Evolutionary conservation across 352 stramenopile genomes (phyloP).

Genomic region (Phytophthora syringae): DNA sequence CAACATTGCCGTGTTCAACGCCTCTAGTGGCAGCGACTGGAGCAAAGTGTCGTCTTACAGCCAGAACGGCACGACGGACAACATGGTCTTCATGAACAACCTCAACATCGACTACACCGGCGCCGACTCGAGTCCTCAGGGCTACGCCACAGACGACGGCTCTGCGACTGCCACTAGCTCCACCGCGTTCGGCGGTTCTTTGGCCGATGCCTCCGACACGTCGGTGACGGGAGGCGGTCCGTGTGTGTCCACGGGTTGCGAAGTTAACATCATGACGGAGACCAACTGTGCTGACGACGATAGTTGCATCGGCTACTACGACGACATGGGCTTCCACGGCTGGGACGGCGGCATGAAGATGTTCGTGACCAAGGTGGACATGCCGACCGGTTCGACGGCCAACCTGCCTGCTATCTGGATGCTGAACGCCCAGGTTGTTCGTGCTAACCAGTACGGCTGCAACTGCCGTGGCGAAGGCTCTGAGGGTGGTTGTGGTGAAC

Average conservation of each 20-base stretch:
- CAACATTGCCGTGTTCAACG: constrained; percentile 60
- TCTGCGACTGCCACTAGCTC: constrained; percentile 32
- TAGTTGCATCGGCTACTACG: constrained; percentile 73
- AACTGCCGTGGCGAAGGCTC: constrained; percentile 70
- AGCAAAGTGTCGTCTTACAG: constrained; percentile 55
- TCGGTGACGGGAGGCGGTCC: constrained; percentile 47
- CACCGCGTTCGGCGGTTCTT: constrained; percentile 50
- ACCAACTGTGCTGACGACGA: constrained; percentile 55
- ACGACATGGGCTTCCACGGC: constrained; percentile 70
- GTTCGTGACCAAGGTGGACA: constrained; percentile 79
- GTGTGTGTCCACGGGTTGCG: constrained; percentile 65
- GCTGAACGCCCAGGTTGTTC: constrained; percentile 77
- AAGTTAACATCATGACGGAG: constrained; percentile 79
- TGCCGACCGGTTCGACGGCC: constrained; percentile 48
- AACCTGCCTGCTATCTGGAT: constrained; percentile 85
- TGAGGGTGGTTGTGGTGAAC: constrained; percentile 70
- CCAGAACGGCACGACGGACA: constrained; percentile 37
- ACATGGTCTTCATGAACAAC: constrained; percentile 76
- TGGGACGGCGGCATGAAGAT: constrained; percentile 81
- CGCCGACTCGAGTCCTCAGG: constrained; percentile 52
- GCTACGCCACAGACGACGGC: constrained; percentile 47
- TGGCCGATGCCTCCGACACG: constrained; percentile 60
- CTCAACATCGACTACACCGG: constrained; percentile 62
- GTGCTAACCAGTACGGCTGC: constrained; percentile 75
- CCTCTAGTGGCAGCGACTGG: constrained; percentile 39